Conservation (phyloP, 768 basidiomycete species). For the Tricholoma saponaceum region DNA sequence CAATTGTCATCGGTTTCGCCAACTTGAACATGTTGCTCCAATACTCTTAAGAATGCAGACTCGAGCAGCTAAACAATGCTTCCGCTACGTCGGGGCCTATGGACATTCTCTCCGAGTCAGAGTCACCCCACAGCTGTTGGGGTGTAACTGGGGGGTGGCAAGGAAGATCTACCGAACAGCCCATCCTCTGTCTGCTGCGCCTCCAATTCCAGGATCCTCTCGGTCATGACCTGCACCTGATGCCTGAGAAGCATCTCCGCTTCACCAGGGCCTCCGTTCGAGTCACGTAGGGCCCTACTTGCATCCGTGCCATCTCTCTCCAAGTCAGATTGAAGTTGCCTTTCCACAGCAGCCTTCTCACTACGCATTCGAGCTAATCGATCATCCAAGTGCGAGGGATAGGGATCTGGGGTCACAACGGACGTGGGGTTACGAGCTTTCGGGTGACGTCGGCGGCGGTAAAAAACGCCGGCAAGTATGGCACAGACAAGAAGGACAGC, state of each 20-base stretch:
- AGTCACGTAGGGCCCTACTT: neutral
- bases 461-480: neutral
- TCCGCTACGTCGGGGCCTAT: too few relatives aligned
- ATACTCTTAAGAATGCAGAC: too few relatives aligned
- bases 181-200: constrained; percentile 6
- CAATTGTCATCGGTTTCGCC: too few relatives aligned
- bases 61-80: too few relatives aligned
- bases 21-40: too few relatives aligned
- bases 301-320: neutral
- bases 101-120: too few relatives aligned
- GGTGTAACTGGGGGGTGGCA: neutral
- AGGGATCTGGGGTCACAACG: neutral
- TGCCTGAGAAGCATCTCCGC: constrained; percentile 1
- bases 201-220: constrained; percentile 7
- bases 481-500: neutral
- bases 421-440: too few relatives aligned
- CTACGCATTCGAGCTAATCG: neutral
- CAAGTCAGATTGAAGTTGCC: neutral
- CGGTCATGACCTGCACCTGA: constrained; percentile 5
- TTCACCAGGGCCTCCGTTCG: neutral
- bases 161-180: neutral
- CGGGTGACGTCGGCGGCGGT: neutral
- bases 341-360: neutral
- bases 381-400: neutral
- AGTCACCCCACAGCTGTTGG: neutral